These are phyloP conservation scores for Blepharisma japonicum DNA, from an alignment of 73 alveolate species.

Conservation along the genomic window DNA sequence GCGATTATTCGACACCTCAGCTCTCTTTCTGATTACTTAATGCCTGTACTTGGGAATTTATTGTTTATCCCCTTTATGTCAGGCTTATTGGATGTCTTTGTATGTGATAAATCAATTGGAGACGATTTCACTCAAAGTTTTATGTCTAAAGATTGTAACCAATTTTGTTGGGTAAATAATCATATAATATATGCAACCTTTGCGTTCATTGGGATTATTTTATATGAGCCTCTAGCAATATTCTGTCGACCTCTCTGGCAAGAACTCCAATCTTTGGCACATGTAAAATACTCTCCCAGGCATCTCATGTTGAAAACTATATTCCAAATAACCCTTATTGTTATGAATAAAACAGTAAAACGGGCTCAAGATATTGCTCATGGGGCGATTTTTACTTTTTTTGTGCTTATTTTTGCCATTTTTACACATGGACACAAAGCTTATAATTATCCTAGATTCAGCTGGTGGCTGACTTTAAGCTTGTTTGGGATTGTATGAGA, in stretches of 20 bases:
- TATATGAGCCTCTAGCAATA: conserved; percentile 25
- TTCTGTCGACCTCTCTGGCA: conserved; percentile 33
- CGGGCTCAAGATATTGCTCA: background rate
- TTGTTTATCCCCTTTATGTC: conserved; percentile 22
- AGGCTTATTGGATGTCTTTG: conserved; percentile 5
- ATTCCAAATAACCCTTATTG: conserved; percentile 10
- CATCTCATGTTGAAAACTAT: background rate
- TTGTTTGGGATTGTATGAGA: background rate
- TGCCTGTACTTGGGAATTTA: conserved; percentile 25
- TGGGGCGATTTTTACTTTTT: conserved; percentile 1
- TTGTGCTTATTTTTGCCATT: background rate
- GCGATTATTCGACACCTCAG: too few relatives aligned
- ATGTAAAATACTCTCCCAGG: background rate
- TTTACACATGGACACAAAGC: conserved; percentile 1
- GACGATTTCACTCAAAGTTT: background rate
- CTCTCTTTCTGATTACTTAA: background rate
- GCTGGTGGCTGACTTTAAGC: background rate
- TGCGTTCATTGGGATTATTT: conserved; percentile 1
- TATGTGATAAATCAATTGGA: conserved; percentile 29
- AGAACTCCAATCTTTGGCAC: background rate
- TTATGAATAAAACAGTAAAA: background rate
- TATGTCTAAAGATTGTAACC: background rate
- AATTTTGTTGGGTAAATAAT: conserved; percentile 10
- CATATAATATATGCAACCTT: background rate
- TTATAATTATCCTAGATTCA: conserved; percentile 27